Evolutionary conservation across 2,329 filamentous ascomycete genomes (phyloP).

Genomic region (Ophiosphaerella narmari): DNA sequence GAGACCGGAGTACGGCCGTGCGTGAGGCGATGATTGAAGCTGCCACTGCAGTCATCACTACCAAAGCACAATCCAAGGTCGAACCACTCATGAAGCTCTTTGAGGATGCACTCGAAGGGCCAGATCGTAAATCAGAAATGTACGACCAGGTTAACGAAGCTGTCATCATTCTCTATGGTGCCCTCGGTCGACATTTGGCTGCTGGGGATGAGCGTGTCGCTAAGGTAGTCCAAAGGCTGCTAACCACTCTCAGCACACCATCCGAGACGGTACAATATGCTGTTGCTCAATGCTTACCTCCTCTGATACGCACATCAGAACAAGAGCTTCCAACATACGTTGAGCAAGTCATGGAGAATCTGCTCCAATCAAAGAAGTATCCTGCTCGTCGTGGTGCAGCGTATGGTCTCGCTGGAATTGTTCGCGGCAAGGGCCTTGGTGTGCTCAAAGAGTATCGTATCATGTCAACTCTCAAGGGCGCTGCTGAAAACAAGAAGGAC

Average conservation of each 20-base stretch:
- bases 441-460: conserved; percentile 84
- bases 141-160: conserved; percentile 94
- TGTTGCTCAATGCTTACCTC: conserved; percentile 90
- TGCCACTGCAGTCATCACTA: conserved; percentile 77
- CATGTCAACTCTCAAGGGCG: conserved; percentile 76
- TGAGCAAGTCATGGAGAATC: conserved; percentile 75
- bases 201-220: conserved; percentile 86
- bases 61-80: conserved; percentile 79
- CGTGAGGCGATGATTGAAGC: conserved; percentile 91
- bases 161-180: conserved; percentile 96
- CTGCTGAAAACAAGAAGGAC: conserved; percentile 95
- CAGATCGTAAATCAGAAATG: conserved; percentile 78
- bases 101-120: conserved; percentile 82
- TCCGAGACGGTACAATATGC: conserved; percentile 97
- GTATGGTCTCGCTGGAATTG: conserved; percentile 89
- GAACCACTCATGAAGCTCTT: conserved; percentile 92
- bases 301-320: conserved; percentile 79
- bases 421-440: conserved; percentile 83
- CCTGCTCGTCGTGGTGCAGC: conserved; percentile 91
- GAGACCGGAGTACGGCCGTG: conserved; percentile 77
- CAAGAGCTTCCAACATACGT: conserved; percentile 81
- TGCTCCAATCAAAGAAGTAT: conserved; percentile 89
- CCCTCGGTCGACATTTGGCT: conserved; percentile 84
- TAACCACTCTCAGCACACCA: conserved; percentile 87
- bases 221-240: conserved; percentile 81